These are phyloP conservation scores for Colletotrichum sp. DNA, from an alignment of 2,329 filamentous ascomycete genomes.

Conservation along the genomic window DNA sequence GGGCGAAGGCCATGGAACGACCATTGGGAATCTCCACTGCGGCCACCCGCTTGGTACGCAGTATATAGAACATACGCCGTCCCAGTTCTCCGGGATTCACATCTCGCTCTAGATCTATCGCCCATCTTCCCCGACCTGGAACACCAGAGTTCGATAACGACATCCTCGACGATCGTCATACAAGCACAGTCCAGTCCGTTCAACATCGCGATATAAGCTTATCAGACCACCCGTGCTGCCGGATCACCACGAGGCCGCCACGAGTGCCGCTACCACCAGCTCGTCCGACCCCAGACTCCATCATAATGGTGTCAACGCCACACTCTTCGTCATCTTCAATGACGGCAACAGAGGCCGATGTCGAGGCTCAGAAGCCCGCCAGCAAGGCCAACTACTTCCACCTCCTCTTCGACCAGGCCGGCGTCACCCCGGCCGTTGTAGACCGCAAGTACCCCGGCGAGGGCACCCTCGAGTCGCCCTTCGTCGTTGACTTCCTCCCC, in stretches of 20 bases:
- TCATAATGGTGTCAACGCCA: slow-evolving; percentile 21
- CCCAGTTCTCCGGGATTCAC: neutral
- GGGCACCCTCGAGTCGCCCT: slow-evolving; percentile 69
- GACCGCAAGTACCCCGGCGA: slow-evolving; percentile 60
- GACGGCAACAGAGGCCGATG: slow-evolving; percentile 40
- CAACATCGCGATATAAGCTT: neutral
- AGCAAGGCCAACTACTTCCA: slow-evolving; percentile 50
- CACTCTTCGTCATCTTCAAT: slow-evolving; percentile 32
- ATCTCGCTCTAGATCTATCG: slow-evolving; percentile 9
- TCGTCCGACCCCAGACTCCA: neutral
- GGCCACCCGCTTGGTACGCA: neutral
- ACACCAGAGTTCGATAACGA: neutral
- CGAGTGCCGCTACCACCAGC: neutral
- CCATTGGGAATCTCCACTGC: slow-evolving; percentile 10
- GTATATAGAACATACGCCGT: slow-evolving; percentile 13
- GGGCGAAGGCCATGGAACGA: slow-evolving; percentile 11
- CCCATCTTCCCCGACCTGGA: neutral
- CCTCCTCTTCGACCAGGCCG: slow-evolving; percentile 61
- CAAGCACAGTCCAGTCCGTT: neutral
- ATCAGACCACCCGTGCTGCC: neutral
- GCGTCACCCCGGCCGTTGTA: slow-evolving; percentile 61
- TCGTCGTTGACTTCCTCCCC: slow-evolving; percentile 66
- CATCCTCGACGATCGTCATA: neutral
- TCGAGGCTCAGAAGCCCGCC: slow-evolving; percentile 42
- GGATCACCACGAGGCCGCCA: neutral